These are phyloP conservation scores for Penicillium expansum DNA, from an alignment of 2,329 filamentous ascomycete genomes.

Conservation along the genomic window DNA sequence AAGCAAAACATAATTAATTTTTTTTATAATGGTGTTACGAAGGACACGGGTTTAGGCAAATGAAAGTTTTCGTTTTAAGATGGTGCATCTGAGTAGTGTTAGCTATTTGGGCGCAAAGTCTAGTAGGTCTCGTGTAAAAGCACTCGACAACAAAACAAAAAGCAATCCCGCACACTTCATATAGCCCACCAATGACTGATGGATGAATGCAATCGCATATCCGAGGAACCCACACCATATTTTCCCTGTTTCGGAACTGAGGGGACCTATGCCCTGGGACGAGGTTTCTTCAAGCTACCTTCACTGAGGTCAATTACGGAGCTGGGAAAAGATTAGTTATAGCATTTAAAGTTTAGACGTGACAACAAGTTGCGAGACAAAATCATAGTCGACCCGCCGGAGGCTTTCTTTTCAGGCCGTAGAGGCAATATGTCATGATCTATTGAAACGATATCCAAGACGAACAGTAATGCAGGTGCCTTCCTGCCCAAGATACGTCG, in stretches of 20 bases:
- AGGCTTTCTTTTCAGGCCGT: constrained; percentile 1
- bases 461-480: not conserved
- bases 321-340: not conserved
- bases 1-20: not conserved
- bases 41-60: not conserved
- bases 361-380: not conserved
- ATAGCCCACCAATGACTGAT: too few relatives aligned
- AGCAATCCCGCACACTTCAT: too few relatives aligned
- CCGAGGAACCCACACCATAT: too few relatives aligned
- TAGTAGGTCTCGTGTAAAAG: too few relatives aligned
- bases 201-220: too few relatives aligned
- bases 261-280: not conserved
- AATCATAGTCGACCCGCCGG: not conserved
- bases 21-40: not conserved
- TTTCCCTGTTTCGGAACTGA: not conserved
- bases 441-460: not conserved
- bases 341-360: not conserved
- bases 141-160: too few relatives aligned
- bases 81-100: not conserved
- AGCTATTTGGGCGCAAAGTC: not conserved
- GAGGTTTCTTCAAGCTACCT: not conserved
- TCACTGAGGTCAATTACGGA: not conserved
- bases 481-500: not conserved
- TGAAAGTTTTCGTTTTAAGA: not conserved
- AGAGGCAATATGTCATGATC: constrained; percentile 1